phyloP scores from a whole-genome alignment of 306 rosid genomes.

The Herpetospermum pedunculosum region DNA sequence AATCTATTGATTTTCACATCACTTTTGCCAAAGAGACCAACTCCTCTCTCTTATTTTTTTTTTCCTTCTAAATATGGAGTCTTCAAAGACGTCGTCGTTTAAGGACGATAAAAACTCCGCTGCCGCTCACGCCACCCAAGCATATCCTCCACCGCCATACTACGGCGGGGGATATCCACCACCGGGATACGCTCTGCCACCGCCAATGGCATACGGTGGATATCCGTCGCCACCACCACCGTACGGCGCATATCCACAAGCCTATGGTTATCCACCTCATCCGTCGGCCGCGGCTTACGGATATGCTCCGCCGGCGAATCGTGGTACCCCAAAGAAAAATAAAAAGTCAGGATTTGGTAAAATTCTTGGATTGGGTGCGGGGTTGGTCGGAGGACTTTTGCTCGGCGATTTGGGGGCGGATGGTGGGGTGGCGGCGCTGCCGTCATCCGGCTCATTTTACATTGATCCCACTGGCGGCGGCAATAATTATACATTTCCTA shows the following conservation, averaged over 20 bases:
- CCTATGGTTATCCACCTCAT: background rate
- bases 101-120: slow-evolving; percentile 7
- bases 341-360: slow-evolving; percentile 28
- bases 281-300: background rate
- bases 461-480: background rate
- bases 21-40: background rate
- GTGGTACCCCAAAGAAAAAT: slow-evolving; percentile 21
- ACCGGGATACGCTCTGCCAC: background rate
- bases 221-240: background rate
- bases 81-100: background rate
- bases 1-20: background rate
- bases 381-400: slow-evolving; percentile 66
- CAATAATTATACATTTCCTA: no score
- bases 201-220: background rate
- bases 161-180: background rate
- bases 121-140: background rate
- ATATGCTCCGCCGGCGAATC: slow-evolving; percentile 14
- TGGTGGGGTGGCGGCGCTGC: background rate
- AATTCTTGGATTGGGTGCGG: slow-evolving; percentile 59
- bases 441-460: background rate
- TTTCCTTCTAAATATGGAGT: no score
- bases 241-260: background rate
- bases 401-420: slow-evolving; percentile 66
- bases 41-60: background rate
- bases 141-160: background rate